Evolutionary conservation across 257 asterid species (phyloP).

Genomic region (Paulownia fortunei): DNA sequence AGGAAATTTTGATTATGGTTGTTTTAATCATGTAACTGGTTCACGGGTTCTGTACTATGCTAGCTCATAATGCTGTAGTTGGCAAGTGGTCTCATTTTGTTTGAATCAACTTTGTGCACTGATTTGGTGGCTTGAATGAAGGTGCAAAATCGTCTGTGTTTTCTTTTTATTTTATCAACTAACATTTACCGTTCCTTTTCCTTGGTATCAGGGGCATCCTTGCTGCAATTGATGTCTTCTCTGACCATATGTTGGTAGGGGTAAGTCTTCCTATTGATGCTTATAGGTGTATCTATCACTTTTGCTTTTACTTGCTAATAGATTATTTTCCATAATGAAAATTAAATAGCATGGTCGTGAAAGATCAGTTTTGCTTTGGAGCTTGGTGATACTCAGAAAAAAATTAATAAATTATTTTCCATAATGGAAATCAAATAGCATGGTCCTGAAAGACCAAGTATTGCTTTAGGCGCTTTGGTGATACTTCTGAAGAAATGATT

Average conservation of each 20-base stretch:
- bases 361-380: not conserved
- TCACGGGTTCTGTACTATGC: not conserved
- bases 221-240: conserved; percentile 70
- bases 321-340: not conserved
- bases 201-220: conserved; percentile 65
- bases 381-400: not conserved
- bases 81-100: not conserved
- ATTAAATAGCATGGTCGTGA: not conserved
- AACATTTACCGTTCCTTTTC: conserved; percentile 3
- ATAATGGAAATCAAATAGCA: not conserved
- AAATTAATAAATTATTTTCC: not conserved
- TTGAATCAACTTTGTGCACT: not conserved
- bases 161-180: not conserved
- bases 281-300: not conserved
- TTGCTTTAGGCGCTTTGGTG: not conserved
- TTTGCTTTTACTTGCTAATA: not conserved
- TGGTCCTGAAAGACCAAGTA: not conserved
- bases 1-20: not conserved
- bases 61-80: not conserved
- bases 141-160: not conserved
- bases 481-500: not conserved
- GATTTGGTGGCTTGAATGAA: not conserved
- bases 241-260: conserved; percentile 67
- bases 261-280: conserved; percentile 43
- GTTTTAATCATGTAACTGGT: not conserved